Evolutionary conservation across 495 filamentous ascomycete genomes (phyloP).

Genomic region (Parachaetomium inaequale): DNA sequence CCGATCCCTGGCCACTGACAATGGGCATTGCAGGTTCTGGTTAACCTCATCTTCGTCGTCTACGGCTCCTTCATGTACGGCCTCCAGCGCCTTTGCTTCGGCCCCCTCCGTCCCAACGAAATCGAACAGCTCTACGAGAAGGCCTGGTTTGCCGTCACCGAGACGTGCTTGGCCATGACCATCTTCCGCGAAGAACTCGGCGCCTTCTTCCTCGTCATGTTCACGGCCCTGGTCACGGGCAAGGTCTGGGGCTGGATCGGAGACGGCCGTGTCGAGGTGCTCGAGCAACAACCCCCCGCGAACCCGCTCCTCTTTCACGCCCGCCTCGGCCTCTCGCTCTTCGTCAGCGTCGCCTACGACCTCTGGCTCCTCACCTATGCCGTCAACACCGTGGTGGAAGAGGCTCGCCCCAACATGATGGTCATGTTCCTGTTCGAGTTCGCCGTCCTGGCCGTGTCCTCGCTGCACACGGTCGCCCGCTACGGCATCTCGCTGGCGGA

Average conservation of each 20-base stretch:
- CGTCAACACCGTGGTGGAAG: conserved; percentile 73
- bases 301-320: conserved; percentile 88
- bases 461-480: conserved; percentile 69
- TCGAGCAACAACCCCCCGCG: conserved; percentile 91
- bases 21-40: conserved; percentile 61
- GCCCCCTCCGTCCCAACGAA: conserved; percentile 86
- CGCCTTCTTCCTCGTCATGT: conserved; percentile 92
- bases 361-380: conserved; percentile 73
- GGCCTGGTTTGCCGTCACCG: conserved; percentile 94
- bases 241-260: conserved; percentile 99
- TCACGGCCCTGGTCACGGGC: conserved; percentile 81
- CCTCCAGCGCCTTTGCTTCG: conserved; percentile 86
- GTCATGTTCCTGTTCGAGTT: conserved; percentile 99
- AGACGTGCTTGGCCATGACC: conserved; percentile 98
- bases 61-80: conserved; percentile 75
- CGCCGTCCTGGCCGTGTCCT: conserved; percentile 75
- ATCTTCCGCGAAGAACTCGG: conserved; percentile 95
- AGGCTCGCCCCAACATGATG: conserved; percentile 96
- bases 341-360: conserved; percentile 73
- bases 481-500: conserved; percentile 81
- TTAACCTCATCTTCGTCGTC: conserved; percentile 77
- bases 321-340: conserved; percentile 72
- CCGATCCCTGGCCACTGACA: conserved; percentile 4
- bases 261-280: conserved; percentile 85
- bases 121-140: conserved; percentile 96